Base-by-base conservation (phyloP, 2,329 filamentous ascomycete species). In the Zymoseptoria passerinii region DNA sequence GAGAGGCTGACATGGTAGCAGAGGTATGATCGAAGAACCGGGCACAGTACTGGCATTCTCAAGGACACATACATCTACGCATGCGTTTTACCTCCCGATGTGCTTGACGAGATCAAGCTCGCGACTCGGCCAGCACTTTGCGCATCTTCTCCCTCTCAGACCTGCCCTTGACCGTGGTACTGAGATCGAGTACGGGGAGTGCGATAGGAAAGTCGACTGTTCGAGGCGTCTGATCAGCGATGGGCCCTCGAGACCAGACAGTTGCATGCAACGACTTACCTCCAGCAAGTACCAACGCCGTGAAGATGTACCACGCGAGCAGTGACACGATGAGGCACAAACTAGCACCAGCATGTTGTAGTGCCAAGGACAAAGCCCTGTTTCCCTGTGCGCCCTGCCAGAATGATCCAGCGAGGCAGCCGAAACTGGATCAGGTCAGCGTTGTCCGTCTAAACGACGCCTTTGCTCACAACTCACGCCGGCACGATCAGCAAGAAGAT, bases 401-500 rank as follows among this genome's bases (percentile, higher is more conserved):
- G 48, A 20, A 50, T 4, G 48, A 50, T 20, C 19, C 48, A 10
- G 48, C 48, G 48, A 50, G 48, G 18, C 48, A 50, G 8, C 19
- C 19, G 23, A 50, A 50, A 16, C 19, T 40, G 16, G 3, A 1
- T 4, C 3, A 40, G 35, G 35, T 40, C 35, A 40, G 35, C 35
- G 16, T n/a, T 40, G 35, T 3, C 16, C 35, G 35, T 29, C 35
- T 10, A 40, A 16, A 40, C 1, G 9, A 16, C 13, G 5, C 35
- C 13, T 23, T 4, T 2, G 23, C 35, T 16, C 35, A 16, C 13
- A 1, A n/a, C 35, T 16, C 10, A 40, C 35, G 35, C 35, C 10
- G 35, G 35, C 13, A 50, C 48, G 48, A 50, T 20, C 8, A 62
- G 54, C 57, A 62, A 35, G 23, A 65, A 52, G 44, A 63, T 55